A percentile compares a stretch with the other conserved stretches of the same genome.
Evolutionary conservation across 139 green algal species (phyloP).

Genomic region (Picochlorum sp.): DNA sequence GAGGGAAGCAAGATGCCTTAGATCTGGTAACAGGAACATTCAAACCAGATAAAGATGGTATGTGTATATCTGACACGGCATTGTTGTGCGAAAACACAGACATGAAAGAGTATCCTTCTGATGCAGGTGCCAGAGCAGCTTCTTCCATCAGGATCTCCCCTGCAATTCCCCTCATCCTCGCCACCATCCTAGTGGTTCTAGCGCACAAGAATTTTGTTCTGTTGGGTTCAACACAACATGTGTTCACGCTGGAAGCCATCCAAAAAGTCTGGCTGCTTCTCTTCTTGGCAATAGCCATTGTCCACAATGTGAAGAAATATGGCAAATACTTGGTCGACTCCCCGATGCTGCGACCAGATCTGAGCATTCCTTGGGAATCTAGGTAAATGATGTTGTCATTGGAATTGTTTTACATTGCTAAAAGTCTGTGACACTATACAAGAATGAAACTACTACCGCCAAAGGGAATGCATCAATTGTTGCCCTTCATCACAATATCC

Average conservation of each 20-base stretch:
- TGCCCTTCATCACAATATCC: conserved; percentile 6
- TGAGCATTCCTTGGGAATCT: conserved; percentile 37
- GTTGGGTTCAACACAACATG: no score
- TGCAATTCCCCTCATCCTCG: conserved; percentile 12
- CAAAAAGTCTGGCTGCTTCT: conserved; percentile 34
- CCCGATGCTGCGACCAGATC: conserved; percentile 58
- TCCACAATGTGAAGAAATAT: conserved; percentile 32
- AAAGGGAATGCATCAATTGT: no score
- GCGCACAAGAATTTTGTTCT: no score
- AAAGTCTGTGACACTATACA: background rate
- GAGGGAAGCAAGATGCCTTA: conserved; percentile 77
- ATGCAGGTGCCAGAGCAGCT: background rate
- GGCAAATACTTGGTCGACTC: conserved; percentile 53
- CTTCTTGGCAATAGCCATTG: conserved; percentile 39
- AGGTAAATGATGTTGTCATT: background rate
- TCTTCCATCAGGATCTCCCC: conserved; percentile 26
- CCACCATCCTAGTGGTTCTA: background rate
- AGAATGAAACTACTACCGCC: background rate
- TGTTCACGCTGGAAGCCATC: no score
- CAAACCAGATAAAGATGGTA: background rate
- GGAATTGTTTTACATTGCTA: no score
- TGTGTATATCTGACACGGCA: background rate
- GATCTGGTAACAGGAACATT: conserved; percentile 59
- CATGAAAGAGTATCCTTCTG: background rate
- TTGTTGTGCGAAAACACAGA: no score